These are phyloP conservation scores for Fusarium clavum DNA, from an alignment of 2,329 filamentous ascomycete species.

Conservation along the genomic window DNA sequence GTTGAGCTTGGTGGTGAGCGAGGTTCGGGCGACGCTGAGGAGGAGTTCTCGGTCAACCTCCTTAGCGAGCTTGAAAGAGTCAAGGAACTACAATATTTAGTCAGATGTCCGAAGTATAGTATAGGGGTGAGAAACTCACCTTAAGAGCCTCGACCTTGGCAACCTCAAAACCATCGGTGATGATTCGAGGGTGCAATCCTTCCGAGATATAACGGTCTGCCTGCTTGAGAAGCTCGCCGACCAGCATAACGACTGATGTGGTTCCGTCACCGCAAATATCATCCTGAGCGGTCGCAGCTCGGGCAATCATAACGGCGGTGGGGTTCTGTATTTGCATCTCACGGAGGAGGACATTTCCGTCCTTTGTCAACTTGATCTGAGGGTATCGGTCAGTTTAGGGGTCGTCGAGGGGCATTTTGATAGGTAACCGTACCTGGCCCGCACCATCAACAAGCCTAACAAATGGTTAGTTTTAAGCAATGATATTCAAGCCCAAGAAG, in stretches of 20 bases:
- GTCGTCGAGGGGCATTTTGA: slow-evolving; percentile 44
- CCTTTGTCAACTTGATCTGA: slow-evolving; percentile 98
- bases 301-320: slow-evolving; percentile 86
- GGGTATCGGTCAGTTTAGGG: slow-evolving; percentile 48
- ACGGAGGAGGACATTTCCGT: slow-evolving; percentile 86
- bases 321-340: slow-evolving; percentile 98
- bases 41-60: slow-evolving; percentile 94
- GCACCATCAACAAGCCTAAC: slow-evolving; percentile 75
- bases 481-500: background rate
- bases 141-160: slow-evolving; percentile 93
- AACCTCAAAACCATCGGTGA: slow-evolving; percentile 97
- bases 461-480: slow-evolving; percentile 45
- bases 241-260: slow-evolving; percentile 93
- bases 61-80: slow-evolving; percentile 88
- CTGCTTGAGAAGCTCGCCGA: slow-evolving; percentile 97
- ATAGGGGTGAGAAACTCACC: slow-evolving; percentile 57
- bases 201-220: slow-evolving; percentile 96
- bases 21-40: slow-evolving; percentile 91
- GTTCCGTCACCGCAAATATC: slow-evolving; percentile 99
- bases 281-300: slow-evolving; percentile 95
- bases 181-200: slow-evolving; percentile 94
- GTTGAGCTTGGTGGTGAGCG: slow-evolving; percentile 95
- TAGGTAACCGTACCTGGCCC: slow-evolving; percentile 66
- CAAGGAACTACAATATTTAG: slow-evolving; percentile 76
- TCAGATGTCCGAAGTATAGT: background rate